These are phyloP conservation scores for Fraxinus nigra DNA, from an alignment of 305 asterid species.

Conservation along the genomic window DNA sequence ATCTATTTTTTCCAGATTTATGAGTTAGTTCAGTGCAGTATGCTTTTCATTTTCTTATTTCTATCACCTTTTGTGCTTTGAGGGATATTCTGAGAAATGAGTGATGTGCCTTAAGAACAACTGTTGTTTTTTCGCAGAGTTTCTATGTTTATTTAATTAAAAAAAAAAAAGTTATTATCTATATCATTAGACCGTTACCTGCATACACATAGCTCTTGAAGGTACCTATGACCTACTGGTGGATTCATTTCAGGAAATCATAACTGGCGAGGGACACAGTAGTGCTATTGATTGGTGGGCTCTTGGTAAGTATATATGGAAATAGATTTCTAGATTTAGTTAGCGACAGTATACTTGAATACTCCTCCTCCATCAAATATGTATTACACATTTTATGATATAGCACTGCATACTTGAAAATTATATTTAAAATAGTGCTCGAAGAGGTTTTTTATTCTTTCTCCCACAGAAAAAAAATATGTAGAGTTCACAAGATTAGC, in stretches of 20 bases:
- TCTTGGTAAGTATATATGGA: constrained; percentile 58
- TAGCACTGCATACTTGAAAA: not conserved
- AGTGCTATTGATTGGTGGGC: constrained; percentile 99
- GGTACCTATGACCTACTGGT: constrained; percentile 20
- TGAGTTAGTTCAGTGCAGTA: not conserved
- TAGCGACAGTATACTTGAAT: not conserved
- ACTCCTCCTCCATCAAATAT: not conserved
- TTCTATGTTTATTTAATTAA: not conserved
- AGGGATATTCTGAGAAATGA: not conserved
- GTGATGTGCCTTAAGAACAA: constrained; percentile 7
- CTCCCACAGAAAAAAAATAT: not conserved
- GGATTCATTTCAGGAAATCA: constrained; percentile 76
- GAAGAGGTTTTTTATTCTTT: not conserved
- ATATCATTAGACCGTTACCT: not conserved
- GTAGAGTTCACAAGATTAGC: not conserved
- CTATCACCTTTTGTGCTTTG: not conserved
- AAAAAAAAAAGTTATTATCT: not conserved
- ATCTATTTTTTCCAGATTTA: not conserved
- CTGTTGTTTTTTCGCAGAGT: not conserved
- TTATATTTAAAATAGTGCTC: not conserved
- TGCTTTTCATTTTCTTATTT: not conserved
- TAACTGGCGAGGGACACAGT: constrained; percentile 88
- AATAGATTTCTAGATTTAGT: constrained; percentile 2
- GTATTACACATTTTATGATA: not conserved
- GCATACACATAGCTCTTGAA: not conserved